phyloP scores from a whole-genome alignment of 2,329 filamentous ascomycete genomes.

The Xylariales sp. region DNA sequence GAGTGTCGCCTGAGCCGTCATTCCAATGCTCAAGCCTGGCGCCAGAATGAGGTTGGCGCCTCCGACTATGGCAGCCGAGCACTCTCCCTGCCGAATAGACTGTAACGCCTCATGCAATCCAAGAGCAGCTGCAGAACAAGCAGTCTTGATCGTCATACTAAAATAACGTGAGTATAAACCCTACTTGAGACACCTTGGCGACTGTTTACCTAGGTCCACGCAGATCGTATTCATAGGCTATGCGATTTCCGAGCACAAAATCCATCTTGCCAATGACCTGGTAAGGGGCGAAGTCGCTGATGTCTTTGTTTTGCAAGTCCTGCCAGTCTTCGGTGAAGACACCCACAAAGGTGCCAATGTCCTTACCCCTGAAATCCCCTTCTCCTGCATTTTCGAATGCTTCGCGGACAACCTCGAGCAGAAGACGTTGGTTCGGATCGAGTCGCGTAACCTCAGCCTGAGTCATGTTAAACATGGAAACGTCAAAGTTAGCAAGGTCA shows the following conservation, averaged over 20 bases:
- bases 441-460: slow-evolving; percentile 19
- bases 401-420: slow-evolving; percentile 27
- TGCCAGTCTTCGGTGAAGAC: slow-evolving; percentile 27
- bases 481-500: slow-evolving; percentile 16
- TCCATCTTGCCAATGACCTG: slow-evolving; percentile 21
- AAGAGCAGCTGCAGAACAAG: slow-evolving; percentile 29
- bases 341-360: slow-evolving; percentile 28
- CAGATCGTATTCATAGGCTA: slow-evolving; percentile 25
- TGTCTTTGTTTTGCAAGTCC: slow-evolving; percentile 17
- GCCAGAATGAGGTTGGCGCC: slow-evolving; percentile 24
- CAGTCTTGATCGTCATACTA: slow-evolving; percentile 24
- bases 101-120: slow-evolving; percentile 28
- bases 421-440: slow-evolving; percentile 24
- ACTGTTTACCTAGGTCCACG: slow-evolving; percentile 19
- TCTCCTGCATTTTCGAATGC: slow-evolving; percentile 26
- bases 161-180: background rate
- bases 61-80: slow-evolving; percentile 24
- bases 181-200: too few species aligned
- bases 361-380: slow-evolving; percentile 23
- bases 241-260: slow-evolving; percentile 21
- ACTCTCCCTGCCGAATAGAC: slow-evolving; percentile 21
- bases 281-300: slow-evolving; percentile 17
- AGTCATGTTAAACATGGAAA: slow-evolving; percentile 18
- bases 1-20: slow-evolving; percentile 11
- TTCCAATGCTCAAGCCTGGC: slow-evolving; percentile 17